Evolutionary conservation across 805 yeast genomes (phyloP).

Genomic region (Yamadazyma ubonensis): DNA sequence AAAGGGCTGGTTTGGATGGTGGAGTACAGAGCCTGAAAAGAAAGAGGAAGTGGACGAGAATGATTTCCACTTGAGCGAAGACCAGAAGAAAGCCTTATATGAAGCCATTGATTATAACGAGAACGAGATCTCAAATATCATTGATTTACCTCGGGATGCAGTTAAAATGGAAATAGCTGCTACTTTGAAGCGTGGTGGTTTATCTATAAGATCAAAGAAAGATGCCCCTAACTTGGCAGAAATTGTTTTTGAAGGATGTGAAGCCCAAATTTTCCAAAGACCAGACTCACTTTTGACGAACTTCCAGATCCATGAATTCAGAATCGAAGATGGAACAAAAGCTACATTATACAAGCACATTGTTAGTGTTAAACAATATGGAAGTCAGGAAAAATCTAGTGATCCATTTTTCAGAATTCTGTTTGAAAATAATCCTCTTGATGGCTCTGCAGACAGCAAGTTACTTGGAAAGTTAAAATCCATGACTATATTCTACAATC

Average conservation of each 20-base stretch:
- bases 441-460: slow-evolving; percentile 77
- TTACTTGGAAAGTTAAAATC: slow-evolving; percentile 73
- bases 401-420: slow-evolving; percentile 79
- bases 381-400: slow-evolving; percentile 15
- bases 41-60: slow-evolving; percentile 17
- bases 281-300: slow-evolving; percentile 73
- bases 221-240: slow-evolving; percentile 60
- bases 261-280: slow-evolving; percentile 68
- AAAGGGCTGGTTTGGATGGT: slow-evolving; percentile 73
- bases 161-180: slow-evolving; percentile 67
- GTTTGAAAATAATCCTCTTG: slow-evolving; percentile 85
- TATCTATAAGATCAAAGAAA: slow-evolving; percentile 52
- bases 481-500: slow-evolving; percentile 87
- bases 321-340: slow-evolving; percentile 83
- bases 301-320: slow-evolving; percentile 75
- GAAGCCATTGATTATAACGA: slow-evolving; percentile 94
- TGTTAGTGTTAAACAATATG: slow-evolving; percentile 74
- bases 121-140: slow-evolving; percentile 43
- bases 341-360: slow-evolving; percentile 80
- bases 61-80: slow-evolving; percentile 60
- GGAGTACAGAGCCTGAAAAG: slow-evolving; percentile 40
- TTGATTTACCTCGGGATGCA: slow-evolving; percentile 71
- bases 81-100: slow-evolving; percentile 83
- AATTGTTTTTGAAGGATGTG: slow-evolving; percentile 78
- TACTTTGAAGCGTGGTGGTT: slow-evolving; percentile 71